Conservation (phyloP, 805 yeast species). For the Ogataea parapolymorpha region DNA sequence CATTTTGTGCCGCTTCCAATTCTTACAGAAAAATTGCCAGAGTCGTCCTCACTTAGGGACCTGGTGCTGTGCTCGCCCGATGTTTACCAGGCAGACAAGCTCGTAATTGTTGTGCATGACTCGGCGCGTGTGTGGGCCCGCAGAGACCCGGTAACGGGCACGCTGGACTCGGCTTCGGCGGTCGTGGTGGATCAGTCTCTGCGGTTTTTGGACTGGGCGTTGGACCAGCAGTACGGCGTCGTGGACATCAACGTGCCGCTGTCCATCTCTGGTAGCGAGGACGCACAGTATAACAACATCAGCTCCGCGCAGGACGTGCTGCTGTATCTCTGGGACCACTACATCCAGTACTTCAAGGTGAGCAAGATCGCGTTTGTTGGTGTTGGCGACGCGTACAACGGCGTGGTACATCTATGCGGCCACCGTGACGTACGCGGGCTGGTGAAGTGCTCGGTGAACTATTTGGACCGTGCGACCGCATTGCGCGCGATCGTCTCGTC, state of each 20-base stretch:
- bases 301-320: slow-evolving; percentile 74
- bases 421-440: slow-evolving; percentile 66
- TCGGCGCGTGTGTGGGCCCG: slow-evolving; percentile 92
- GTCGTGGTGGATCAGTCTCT: slow-evolving; percentile 73
- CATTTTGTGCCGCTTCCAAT: slow-evolving; percentile 70
- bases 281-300: slow-evolving; percentile 55
- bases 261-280: slow-evolving; percentile 41
- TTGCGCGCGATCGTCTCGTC: slow-evolving; percentile 79
- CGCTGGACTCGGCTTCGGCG: slow-evolving; percentile 67
- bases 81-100: slow-evolving; percentile 58
- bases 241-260: slow-evolving; percentile 83
- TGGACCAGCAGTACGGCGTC: slow-evolving; percentile 59
- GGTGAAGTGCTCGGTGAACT: slow-evolving; percentile 68
- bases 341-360: slow-evolving; percentile 70
- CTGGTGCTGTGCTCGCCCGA: slow-evolving; percentile 70
- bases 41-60: slow-evolving; percentile 54
- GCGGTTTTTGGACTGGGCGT: slow-evolving; percentile 67
- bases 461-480: slow-evolving; percentile 61
- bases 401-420: slow-evolving; percentile 82
- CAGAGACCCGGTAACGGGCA: slow-evolving; percentile 74
- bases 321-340: slow-evolving; percentile 87
- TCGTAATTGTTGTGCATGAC: slow-evolving; percentile 78
- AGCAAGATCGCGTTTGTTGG: slow-evolving; percentile 77
- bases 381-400: slow-evolving; percentile 84
- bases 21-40: slow-evolving; percentile 37